These are phyloP conservation scores for Boletus barrowsii DNA, from an alignment of 768 basidiomycete genomes.

Conservation along the genomic window DNA sequence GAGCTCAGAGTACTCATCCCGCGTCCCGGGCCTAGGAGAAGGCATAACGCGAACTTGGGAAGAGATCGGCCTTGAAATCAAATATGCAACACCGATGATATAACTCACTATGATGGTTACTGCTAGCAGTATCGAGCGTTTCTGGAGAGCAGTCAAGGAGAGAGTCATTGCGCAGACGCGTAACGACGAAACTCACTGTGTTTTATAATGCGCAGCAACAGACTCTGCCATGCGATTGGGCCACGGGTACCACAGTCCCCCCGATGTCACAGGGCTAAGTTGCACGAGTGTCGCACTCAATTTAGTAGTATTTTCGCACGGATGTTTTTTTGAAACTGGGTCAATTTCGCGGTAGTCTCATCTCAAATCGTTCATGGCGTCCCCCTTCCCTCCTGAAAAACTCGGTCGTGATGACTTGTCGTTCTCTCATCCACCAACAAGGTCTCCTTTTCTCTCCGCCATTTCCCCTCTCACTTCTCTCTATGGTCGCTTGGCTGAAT, in stretches of 20 bases:
- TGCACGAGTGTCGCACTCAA: too few species aligned
- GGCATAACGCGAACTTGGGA: constrained; percentile 18
- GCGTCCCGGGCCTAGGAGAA: constrained; percentile 19
- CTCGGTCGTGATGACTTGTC: constrained; percentile 38
- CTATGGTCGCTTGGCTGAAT: constrained; percentile 72
- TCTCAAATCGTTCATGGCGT: constrained; percentile 39
- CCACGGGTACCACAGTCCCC: too few species aligned
- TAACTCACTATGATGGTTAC: constrained; percentile 24
- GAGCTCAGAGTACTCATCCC: neutral
- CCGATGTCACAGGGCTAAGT: too few species aligned
- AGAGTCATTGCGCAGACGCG: constrained; percentile 9
- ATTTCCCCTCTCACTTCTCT: constrained; percentile 59
- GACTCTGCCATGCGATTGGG: too few species aligned
- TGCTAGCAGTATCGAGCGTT: constrained; percentile 28
- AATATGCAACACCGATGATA: too few species aligned
- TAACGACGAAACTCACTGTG: too few species aligned
- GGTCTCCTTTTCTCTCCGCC: constrained; percentile 34
- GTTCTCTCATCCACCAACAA: constrained; percentile 34
- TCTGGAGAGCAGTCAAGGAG: constrained; percentile 29
- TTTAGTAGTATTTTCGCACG: constrained; percentile 23
- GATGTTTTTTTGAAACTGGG: constrained; percentile 36
- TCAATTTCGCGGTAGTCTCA: neutral
- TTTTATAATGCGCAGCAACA: too few species aligned
- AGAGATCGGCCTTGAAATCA: neutral
- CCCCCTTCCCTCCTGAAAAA: constrained; percentile 40